A percentile compares a stretch with the other conserved stretches of the same genome.
Conservation (phyloP, 2,329 filamentous ascomycete genomes). For the Metarhizium robertsii region DNA sequence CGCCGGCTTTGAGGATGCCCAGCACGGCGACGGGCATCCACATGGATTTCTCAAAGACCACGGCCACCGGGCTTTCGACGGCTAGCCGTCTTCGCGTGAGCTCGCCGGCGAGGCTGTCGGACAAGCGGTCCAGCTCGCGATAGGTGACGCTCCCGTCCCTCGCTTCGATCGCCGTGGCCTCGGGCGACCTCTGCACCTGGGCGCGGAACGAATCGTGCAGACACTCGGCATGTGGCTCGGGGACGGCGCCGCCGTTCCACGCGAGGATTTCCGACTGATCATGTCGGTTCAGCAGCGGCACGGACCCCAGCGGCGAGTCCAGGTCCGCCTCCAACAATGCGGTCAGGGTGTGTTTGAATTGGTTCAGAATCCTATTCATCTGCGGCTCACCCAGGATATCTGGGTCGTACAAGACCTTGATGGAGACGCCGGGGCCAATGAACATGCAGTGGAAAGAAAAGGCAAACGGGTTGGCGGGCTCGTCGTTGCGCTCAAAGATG, state of each 20-base stretch:
- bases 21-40: constrained; percentile 3
- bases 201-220: not conserved
- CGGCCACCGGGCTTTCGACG: not conserved
- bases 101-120: not conserved
- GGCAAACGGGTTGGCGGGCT: not conserved
- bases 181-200: not conserved
- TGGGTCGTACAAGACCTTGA: constrained; percentile 1
- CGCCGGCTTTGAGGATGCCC: constrained; percentile 4
- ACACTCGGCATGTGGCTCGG: not conserved
- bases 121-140: not conserved
- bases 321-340: not conserved
- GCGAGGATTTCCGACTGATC: not conserved
- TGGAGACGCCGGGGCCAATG: not conserved
- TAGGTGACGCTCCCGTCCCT: not conserved
- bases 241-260: not conserved
- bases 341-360: constrained; percentile 3
- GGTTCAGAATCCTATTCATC: not conserved
- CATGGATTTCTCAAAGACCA: not conserved
- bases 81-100: not conserved
- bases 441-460: not conserved
- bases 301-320: not conserved
- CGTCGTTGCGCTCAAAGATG: not conserved
- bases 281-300: not conserved
- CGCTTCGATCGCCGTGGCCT: not conserved
- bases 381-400: not conserved